A percentile compares a stretch with the other conserved stretches of the same genome.
phyloP scores from a whole-genome alignment of 495 filamentous ascomycete species.

The Podospora australis region DNA sequence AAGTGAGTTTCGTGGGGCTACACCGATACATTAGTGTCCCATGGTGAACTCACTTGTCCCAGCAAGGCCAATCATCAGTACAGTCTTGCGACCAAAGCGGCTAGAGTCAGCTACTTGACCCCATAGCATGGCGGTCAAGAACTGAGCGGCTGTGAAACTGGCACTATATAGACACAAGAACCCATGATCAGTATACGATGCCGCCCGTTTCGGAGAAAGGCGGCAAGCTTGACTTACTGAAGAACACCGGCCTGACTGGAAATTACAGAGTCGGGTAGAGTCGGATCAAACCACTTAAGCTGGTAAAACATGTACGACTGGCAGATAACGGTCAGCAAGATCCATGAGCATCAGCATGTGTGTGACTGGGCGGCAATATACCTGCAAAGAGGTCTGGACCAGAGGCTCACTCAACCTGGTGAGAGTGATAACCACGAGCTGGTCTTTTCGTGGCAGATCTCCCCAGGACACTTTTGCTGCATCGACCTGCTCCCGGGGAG shows the following conservation, averaged over 20 bases:
- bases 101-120: conserved; percentile 67
- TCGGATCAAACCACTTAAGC: conserved; percentile 62
- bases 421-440: conserved; percentile 67
- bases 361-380: conserved; percentile 11
- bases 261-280: conserved; percentile 60
- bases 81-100: conserved; percentile 65
- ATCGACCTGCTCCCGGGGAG: not conserved
- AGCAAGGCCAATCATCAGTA: conserved; percentile 66
- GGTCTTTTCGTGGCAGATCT: conserved; percentile 65
- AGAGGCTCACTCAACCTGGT: conserved; percentile 73
- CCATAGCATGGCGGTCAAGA: conserved; percentile 81
- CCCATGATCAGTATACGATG: not conserved
- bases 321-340: conserved; percentile 7
- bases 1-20: not conserved
- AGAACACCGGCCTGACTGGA: conserved; percentile 73
- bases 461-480: conserved; percentile 52
- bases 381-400: conserved; percentile 66
- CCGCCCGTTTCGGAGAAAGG: too few relatives aligned
- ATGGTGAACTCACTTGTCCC: conserved; percentile 48
- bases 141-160: conserved; percentile 76
- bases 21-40: not conserved
- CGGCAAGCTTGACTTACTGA: too few relatives aligned
- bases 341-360: not conserved
- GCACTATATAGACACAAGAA: conserved; percentile 29
- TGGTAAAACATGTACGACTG: conserved; percentile 72